Percentiles rank a stretch among this genome's conserved stretches.
Evolutionary conservation across 2,329 filamentous ascomycete genomes (phyloP).

Genomic region (Fusarium scirpi): DNA sequence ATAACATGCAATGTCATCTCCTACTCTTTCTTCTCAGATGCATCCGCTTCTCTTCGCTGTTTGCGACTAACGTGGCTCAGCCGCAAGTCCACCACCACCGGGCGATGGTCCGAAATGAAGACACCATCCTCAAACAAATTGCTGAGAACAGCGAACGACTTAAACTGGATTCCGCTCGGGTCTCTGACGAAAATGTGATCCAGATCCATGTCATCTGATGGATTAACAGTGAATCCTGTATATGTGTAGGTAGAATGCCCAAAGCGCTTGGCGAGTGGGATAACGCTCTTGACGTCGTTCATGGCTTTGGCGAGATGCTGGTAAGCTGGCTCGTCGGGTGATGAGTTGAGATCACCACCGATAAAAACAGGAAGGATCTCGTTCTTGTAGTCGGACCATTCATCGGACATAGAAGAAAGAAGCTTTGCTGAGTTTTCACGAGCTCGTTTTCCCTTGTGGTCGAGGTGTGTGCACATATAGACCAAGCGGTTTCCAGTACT

Average conservation of each 20-base stretch:
- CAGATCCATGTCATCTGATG: constrained; percentile 40
- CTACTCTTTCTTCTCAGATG: not conserved
- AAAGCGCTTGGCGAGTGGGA: constrained; percentile 39
- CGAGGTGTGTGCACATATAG: constrained; percentile 66
- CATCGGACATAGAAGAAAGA: constrained; percentile 50
- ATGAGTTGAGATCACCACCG: constrained; percentile 51
- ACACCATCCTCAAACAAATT: constrained; percentile 45
- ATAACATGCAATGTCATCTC: constrained; percentile 1
- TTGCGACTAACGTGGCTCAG: constrained; percentile 31
- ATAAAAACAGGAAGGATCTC: constrained; percentile 48
- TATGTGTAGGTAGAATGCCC: constrained; percentile 47
- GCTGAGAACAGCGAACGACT: constrained; percentile 45
- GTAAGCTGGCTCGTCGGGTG: constrained; percentile 47
- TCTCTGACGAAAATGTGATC: constrained; percentile 52
- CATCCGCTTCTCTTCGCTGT: not conserved
- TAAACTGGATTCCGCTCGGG: constrained; percentile 39
- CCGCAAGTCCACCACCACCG: constrained; percentile 47
- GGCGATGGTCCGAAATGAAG: constrained; percentile 52
- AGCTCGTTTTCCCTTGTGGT: constrained; percentile 58
- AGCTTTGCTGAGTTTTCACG: constrained; percentile 57
- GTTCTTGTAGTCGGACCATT: constrained; percentile 41
- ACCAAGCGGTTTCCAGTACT: constrained; percentile 55
- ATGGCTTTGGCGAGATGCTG: constrained; percentile 43
- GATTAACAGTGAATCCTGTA: constrained; percentile 45
- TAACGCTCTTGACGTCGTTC: constrained; percentile 44